Percentiles rank a stretch among this genome's conserved stretches.
Conservation (phyloP, 2,329 filamentous ascomycete genomes). For the Nannizzia gypsea region DNA sequence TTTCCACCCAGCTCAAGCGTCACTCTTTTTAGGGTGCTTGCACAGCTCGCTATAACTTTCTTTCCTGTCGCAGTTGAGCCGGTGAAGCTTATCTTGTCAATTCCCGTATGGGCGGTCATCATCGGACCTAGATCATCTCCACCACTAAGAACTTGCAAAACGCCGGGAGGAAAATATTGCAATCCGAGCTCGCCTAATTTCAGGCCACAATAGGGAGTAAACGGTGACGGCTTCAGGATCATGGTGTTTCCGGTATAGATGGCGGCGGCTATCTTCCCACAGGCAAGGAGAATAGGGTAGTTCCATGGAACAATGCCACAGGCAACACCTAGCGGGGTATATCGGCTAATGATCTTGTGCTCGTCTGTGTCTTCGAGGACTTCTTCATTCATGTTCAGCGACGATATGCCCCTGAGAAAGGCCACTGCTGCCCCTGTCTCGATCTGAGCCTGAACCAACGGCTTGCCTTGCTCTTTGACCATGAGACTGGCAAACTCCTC, state of each 20-base stretch:
- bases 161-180: slow-evolving; percentile 48
- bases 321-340: slow-evolving; percentile 15
- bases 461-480: slow-evolving; percentile 42
- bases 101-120: slow-evolving; percentile 47
- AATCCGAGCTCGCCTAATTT: slow-evolving; percentile 51
- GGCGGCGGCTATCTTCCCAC: slow-evolving; percentile 46
- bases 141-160: slow-evolving; percentile 50
- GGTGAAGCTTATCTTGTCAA: slow-evolving; percentile 54
- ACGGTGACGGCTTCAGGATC: slow-evolving; percentile 44
- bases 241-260: slow-evolving; percentile 46
- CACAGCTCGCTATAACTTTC: slow-evolving; percentile 46
- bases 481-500: slow-evolving; percentile 37
- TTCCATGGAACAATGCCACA: slow-evolving; percentile 44
- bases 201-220: slow-evolving; percentile 31
- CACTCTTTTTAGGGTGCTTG: slow-evolving; percentile 48
- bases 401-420: slow-evolving; percentile 2
- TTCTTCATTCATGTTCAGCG: slow-evolving; percentile 31
- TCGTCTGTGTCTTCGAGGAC: slow-evolving; percentile 34
- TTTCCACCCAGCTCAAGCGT: slow-evolving; percentile 54
- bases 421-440: not conserved
- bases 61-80: slow-evolving; percentile 51
- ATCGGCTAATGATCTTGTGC: slow-evolving; percentile 5
- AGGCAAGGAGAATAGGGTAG: slow-evolving; percentile 24
- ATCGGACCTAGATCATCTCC: slow-evolving; percentile 49
- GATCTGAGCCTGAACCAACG: slow-evolving; percentile 16